These are phyloP conservation scores for Acer campestre DNA, from an alignment of 345 rosid species.

Conservation along the genomic window DNA sequence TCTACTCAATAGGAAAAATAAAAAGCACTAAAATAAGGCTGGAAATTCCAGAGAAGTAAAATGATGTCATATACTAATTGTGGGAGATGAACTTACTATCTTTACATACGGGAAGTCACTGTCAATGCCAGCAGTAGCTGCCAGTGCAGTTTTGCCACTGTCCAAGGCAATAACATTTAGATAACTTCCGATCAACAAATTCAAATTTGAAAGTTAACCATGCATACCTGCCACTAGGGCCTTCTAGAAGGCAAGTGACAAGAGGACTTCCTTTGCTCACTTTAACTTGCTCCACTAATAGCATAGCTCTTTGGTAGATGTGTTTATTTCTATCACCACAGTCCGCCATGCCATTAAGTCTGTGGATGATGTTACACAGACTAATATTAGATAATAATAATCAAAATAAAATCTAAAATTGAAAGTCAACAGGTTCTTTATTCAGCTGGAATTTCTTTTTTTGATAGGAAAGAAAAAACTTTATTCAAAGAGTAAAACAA, in stretches of 20 bases:
- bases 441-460: not conserved
- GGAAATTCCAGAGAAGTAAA: not conserved
- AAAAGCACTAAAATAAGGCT: not conserved
- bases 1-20: constrained; percentile 41
- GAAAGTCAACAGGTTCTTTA: not conserved
- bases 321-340: constrained; percentile 82
- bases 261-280: constrained; percentile 96
- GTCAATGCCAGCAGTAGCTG: constrained; percentile 92
- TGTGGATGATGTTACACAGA: constrained; percentile 27
- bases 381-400: constrained; percentile 21
- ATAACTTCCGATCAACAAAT: constrained; percentile 19
- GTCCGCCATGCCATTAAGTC: constrained; percentile 91
- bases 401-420: not conserved
- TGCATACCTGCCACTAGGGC: constrained; percentile 85
- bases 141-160: constrained; percentile 99
- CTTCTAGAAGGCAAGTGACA: constrained; percentile 94
- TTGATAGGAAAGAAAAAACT: not conserved
- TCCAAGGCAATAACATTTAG: constrained; percentile 25
- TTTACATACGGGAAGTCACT: constrained; percentile 98
- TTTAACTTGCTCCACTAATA: constrained; percentile 95
- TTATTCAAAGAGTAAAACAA: not conserved
- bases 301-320: constrained; percentile 87
- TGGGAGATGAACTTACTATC: constrained; percentile 62
- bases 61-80: not conserved
- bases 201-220: constrained; percentile 6